Conservation (phyloP, 148 eudicot species). For the Polygonum maritimum region DNA sequence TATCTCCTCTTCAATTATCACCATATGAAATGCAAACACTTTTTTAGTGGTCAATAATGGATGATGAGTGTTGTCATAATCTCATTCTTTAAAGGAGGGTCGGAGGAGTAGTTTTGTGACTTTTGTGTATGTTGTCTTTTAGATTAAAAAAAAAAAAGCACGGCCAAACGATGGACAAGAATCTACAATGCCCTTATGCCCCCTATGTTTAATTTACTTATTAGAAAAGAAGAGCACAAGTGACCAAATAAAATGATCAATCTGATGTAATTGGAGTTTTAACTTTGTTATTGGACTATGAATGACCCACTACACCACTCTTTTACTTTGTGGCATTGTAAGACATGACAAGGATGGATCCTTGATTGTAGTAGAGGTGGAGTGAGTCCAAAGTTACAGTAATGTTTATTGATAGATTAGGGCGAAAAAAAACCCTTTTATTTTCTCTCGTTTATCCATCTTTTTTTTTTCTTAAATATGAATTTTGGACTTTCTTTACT, state of each 20-base stretch:
- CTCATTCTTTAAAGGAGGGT: not conserved
- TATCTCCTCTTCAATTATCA: not conserved
- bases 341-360: constrained; percentile 3
- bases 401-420: not conserved
- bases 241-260: not conserved
- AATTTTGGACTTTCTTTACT: not conserved
- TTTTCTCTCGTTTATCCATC: not conserved
- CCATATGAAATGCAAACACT: not conserved
- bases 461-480: not conserved
- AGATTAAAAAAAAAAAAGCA: not conserved
- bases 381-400: not conserved
- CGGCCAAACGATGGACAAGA: not conserved
- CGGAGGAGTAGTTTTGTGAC: not conserved
- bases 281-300: constrained; percentile 1
- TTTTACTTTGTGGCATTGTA: not conserved
- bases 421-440: not conserved
- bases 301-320: not conserved
- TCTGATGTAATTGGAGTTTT: constrained; percentile 2
- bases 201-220: not conserved
- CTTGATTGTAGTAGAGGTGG: not conserved
- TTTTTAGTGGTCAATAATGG: constrained; percentile 1
- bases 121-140: not conserved
- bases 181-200: not conserved
- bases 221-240: not conserved
- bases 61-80: not conserved